Percentiles rank a stretch among this genome's conserved stretches.
Conservation (phyloP, 768 basidiomycete genomes). For the Leccinum sublutescens region DNA sequence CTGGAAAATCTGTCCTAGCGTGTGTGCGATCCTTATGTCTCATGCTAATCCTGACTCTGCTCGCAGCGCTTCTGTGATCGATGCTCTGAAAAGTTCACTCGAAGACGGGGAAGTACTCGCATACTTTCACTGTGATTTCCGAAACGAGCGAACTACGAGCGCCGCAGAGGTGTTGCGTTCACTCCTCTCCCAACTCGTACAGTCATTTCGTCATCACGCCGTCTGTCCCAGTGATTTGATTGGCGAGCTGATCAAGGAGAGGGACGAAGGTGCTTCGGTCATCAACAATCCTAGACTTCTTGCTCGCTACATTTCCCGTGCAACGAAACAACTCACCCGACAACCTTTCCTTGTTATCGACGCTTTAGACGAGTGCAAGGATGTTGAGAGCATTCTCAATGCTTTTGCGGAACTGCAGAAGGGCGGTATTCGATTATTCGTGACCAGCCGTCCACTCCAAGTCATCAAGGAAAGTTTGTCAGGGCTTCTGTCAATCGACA, state of each 20-base stretch:
- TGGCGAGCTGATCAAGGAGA: not conserved
- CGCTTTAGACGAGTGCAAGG: not conserved
- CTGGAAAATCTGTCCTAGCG: conserved; percentile 18
- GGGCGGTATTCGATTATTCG: not conserved
- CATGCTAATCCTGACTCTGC: not conserved
- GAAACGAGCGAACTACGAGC: conserved; percentile 8
- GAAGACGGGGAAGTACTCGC: conserved; percentile 2
- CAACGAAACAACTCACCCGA: not conserved
- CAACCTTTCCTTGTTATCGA: conserved; percentile 13
- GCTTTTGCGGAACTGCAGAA: not conserved
- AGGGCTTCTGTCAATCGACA: not conserved
- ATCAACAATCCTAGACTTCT: not conserved
- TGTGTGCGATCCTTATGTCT: not conserved
- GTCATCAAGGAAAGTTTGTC: not conserved
- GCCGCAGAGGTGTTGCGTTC: conserved; percentile 15
- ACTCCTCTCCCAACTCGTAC: conserved; percentile 16
- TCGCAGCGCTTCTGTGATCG: conserved; percentile 16
- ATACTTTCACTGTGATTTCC: conserved; percentile 26
- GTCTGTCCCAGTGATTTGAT: not conserved
- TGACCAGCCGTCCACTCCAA: not conserved
- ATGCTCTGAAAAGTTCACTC: not conserved
- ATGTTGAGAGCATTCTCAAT: not conserved
- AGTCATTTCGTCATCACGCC: not conserved
- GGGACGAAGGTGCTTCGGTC: not conserved
- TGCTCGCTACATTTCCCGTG: conserved; percentile 2